Evolutionary conservation across 2,329 filamentous ascomycete species (phyloP), one percentile per base, ranked within the genome.

Genomic region (Neonectria faginata): DNA sequence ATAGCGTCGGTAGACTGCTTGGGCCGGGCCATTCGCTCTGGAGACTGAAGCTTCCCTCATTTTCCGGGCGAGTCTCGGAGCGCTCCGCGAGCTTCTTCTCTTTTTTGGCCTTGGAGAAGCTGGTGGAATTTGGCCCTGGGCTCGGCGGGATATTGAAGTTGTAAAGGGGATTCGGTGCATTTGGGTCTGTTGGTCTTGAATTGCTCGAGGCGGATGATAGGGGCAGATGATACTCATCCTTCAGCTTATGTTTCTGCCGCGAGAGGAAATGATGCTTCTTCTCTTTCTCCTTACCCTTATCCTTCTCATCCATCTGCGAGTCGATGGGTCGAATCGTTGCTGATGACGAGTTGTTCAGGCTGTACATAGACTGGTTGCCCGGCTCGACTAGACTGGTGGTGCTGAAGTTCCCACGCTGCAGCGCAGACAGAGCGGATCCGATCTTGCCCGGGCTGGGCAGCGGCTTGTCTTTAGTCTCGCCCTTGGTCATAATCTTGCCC

Each of bases 31-130:
- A 88, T 57, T 88, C 80, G 27, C 75, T 76, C 48, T 77, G 75
- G 20, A 81, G 62, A 25, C 75, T 77, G 69, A 82, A 78, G 52
- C 76, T 74, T 18, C 81, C 79, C 80, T 87, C 85, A 67, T 79
- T 88, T 63, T 89, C 84, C 39, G 88, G 78, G 12, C 82, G 80
- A 65, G 77, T 80, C 7, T 83, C 77, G 60, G 81, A 84, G 69
- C 89, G 88, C 67, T 92, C 91, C 67, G 92, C 90, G 70, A 91
- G 90, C 77, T 91, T 91, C 82, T 95, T 97, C 75, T 97, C 93
- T 64, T 92, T 95, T 74, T 96, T 92, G 3, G 91, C 91, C 79
- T 96, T 97, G 41, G 90, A 85, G 76, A 98, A 97, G 33, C 86
- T 83, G 27, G 84, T 86, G 57, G 84, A 86, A 55, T 84, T 86